Evolutionary conservation across 1,284 basidiomycete genomes (phyloP).

Genomic region (Stereum hirsutum): DNA sequence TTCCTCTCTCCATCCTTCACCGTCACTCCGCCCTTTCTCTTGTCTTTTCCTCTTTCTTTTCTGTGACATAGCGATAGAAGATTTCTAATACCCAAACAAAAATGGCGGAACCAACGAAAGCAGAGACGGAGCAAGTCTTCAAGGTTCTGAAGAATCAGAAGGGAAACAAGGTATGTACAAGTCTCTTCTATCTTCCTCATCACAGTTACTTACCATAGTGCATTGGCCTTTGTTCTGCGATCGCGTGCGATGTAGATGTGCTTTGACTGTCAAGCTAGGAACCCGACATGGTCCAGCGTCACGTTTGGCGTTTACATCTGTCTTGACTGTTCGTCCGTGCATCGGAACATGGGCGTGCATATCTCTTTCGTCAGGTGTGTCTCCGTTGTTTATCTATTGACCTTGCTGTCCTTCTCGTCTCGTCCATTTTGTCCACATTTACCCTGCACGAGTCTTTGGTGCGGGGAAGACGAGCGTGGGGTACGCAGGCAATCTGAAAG

Average conservation of each 20-base stretch:
- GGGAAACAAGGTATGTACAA: conserved; percentile 82
- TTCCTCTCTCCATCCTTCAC: too few relatives aligned
- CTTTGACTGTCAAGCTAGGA: conserved; percentile 95
- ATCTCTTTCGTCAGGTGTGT: conserved; percentile 93
- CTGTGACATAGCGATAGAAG: neutral
- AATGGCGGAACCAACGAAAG: conserved; percentile 68
- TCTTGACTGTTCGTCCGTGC: conserved; percentile 91
- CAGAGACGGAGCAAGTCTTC: conserved; percentile 74
- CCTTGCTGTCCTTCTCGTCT: neutral
- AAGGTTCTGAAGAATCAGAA: conserved; percentile 73
- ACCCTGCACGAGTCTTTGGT: too few relatives aligned
- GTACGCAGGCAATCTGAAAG: too few relatives aligned
- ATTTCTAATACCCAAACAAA: neutral
- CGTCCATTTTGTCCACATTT: too few relatives aligned
- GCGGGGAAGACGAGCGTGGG: too few relatives aligned
- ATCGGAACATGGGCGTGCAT: conserved; percentile 97
- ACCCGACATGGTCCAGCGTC: conserved; percentile 96
- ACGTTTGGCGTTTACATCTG: conserved; percentile 98
- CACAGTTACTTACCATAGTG: neutral
- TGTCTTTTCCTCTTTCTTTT: neutral
- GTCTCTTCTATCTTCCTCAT: neutral
- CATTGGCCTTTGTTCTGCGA: neutral
- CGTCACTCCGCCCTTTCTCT: neutral
- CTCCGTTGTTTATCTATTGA: too few relatives aligned
- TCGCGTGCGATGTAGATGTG: conserved; percentile 58